Evolutionary conservation across 371 early-diverging fungal genomes (phyloP).

Genomic region (Mucor irregularis): DNA sequence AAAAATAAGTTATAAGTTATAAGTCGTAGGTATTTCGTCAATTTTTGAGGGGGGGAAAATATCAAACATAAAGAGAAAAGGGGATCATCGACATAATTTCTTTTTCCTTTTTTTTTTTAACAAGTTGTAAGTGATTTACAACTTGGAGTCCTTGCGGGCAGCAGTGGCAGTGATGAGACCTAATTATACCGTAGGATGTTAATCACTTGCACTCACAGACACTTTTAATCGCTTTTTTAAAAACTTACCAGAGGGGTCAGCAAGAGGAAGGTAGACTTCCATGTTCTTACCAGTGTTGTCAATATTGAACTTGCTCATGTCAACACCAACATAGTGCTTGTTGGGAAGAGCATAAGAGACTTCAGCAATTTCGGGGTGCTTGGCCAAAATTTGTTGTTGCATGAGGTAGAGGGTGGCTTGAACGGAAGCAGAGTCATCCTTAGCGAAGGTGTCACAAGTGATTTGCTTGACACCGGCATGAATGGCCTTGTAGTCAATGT

Average conservation of each 20-base stretch:
- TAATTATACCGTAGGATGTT: conserved; percentile 6
- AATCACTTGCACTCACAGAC: neutral
- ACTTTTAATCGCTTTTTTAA: neutral
- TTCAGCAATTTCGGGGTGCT: conserved; percentile 63
- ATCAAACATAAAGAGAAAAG: conserved; percentile 17
- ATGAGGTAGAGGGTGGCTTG: conserved; percentile 74
- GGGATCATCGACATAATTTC: conserved; percentile 10
- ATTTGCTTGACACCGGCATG: conserved; percentile 60
- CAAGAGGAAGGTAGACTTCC: conserved; percentile 74
- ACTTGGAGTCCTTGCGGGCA: conserved; percentile 57
- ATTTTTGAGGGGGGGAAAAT: conserved; percentile 13
- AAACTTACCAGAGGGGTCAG: conserved; percentile 71
- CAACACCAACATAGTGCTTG: conserved; percentile 81
- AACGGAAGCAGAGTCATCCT: conserved; percentile 73
- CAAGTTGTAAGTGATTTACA: conserved; percentile 29
- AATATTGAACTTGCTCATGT: conserved; percentile 74
- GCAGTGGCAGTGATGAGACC: conserved; percentile 74
- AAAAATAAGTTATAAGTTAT: neutral
- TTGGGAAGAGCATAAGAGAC: conserved; percentile 81
- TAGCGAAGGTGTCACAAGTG: conserved; percentile 70
- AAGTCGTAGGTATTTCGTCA: conserved; percentile 18
- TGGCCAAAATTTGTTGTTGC: conserved; percentile 66
- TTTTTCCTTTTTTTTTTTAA: neutral
- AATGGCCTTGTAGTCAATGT: conserved; percentile 58
- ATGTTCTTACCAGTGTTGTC: conserved; percentile 70